phyloP scores from a whole-genome alignment of 495 filamentous ascomycete genomes.

The Talaromyces wortmannii region DNA sequence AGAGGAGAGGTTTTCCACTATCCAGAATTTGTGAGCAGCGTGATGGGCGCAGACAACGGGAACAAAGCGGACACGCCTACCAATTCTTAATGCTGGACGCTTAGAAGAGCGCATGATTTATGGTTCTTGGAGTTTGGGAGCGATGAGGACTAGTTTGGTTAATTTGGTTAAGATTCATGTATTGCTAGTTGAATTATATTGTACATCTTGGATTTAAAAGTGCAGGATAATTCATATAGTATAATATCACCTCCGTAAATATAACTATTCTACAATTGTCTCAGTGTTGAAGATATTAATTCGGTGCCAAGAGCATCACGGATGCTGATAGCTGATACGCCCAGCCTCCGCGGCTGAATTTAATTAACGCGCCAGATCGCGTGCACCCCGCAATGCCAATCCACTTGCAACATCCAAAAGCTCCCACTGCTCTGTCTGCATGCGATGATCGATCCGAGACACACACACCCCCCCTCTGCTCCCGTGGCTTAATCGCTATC shows the following conservation, averaged over 20 bases:
- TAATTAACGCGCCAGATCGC: not conserved
- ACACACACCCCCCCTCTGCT: not conserved
- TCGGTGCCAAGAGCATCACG: too few species aligned
- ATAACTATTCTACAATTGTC: too few species aligned
- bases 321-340: constrained; percentile 5
- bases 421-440: not conserved
- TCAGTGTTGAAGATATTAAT: too few species aligned
- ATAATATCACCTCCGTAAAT: too few species aligned
- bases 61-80: constrained; percentile 4
- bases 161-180: not conserved
- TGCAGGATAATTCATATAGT: too few species aligned
- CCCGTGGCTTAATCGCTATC: not conserved
- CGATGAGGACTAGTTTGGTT: constrained; percentile 11
- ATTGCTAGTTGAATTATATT: too few species aligned
- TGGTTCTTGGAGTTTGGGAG: constrained; percentile 4
- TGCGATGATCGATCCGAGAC: too few species aligned
- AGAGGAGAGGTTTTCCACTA: constrained; percentile 40
- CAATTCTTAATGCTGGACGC: not conserved
- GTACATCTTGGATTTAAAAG: too few species aligned
- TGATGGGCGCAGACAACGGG: constrained; percentile 28
- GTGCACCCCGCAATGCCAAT: not conserved
- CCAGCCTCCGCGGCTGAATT: not conserved
- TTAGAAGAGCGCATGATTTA: not conserved
- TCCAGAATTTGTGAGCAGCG: constrained; percentile 35
- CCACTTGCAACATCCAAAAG: not conserved